Evolutionary conservation across 2,329 filamentous ascomycete genomes (phyloP), one percentile per base, ranked within the genome.

Genomic region (Botrytis cinerea): DNA sequence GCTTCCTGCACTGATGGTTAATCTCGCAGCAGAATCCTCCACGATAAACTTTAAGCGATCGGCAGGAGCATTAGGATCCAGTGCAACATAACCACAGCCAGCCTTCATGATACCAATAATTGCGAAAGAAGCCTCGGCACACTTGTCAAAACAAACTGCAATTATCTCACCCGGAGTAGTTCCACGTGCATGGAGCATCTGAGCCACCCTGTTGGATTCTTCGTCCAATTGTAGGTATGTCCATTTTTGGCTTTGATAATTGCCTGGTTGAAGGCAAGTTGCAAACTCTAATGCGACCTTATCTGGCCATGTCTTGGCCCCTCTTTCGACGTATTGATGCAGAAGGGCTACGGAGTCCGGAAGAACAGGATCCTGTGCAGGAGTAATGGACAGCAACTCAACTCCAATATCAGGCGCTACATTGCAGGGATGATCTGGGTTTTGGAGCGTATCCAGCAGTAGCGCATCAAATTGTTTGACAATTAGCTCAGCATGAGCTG

Each of bases 251-350:
- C 85, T 88, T 2, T 84, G 78, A 2, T 87, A 82, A 0, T 79
- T 77, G 0, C 83, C 82, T 1, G 83, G 83, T 1, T 86, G 81
- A 7, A 93, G 86, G 0, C 84, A 84, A 0, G 86, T 86, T 4
- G 91, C 89, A 80, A 97, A 97, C 76, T 97, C 91, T 1, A 98
- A 86, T 0, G 95, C 95, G 4, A 84, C 82, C 57, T 86, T 89
- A 0, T 89, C 78, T 0, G 94, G 92, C 32, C 85, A 82, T 0
- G 82, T 78, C 0, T 75, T 51, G 0, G 91, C 90, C 46, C 89
- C 89, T 0, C 81, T 76, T 79, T 97, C 93, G 9, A 97, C 90
- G 74, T 97, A 92, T 73, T 95, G 85, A 80, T 98, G 94, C 9
- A 97, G 83, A 4, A 95, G 84, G 2, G 80, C 78, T 0, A 90